Conservation (phyloP, 208 protist genomes). For the Trypanosoma scelopori region DNA sequence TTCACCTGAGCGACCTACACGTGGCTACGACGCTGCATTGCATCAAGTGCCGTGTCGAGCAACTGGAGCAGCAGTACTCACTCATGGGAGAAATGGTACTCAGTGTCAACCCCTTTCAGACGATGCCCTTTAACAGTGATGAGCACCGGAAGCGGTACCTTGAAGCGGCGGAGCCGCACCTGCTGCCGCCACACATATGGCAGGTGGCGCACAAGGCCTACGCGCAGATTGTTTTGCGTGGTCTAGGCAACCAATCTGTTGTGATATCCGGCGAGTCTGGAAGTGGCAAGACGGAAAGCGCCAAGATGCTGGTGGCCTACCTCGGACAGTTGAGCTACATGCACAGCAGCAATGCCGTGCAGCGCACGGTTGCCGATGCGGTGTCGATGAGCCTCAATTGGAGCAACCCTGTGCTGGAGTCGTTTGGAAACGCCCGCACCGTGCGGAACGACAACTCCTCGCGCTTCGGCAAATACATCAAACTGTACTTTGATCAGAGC, state of each 20-base stretch:
- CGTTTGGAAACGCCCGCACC: conserved; percentile 93
- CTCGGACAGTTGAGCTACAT: conserved; percentile 81
- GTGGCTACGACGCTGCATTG: conserved; percentile 88
- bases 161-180: conserved; percentile 41
- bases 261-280: conserved; percentile 95
- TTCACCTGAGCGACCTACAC: conserved; percentile 90
- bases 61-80: conserved; percentile 83
- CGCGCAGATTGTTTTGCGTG: conserved; percentile 72
- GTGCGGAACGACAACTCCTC: conserved; percentile 94
- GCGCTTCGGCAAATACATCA: conserved; percentile 95
- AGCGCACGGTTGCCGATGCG: conserved; percentile 66
- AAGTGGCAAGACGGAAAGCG: conserved; percentile 95
- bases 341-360: conserved; percentile 64
- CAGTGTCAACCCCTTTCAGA: conserved; percentile 92
- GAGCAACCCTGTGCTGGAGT: conserved; percentile 93
- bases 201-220: conserved; percentile 87
- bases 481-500: conserved; percentile 89
- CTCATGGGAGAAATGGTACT: conserved; percentile 93
- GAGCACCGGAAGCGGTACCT: conserved; percentile 79
- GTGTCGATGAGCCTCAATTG: conserved; percentile 75
- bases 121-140: conserved; percentile 80
- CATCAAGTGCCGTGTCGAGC: conserved; percentile 86
- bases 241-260: conserved; percentile 85
- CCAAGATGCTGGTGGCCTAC: conserved; percentile 88
- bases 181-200: conserved; percentile 90